Evolutionary conservation across 257 asterid species (phyloP).

Genomic region (Lycium ferocissimum): DNA sequence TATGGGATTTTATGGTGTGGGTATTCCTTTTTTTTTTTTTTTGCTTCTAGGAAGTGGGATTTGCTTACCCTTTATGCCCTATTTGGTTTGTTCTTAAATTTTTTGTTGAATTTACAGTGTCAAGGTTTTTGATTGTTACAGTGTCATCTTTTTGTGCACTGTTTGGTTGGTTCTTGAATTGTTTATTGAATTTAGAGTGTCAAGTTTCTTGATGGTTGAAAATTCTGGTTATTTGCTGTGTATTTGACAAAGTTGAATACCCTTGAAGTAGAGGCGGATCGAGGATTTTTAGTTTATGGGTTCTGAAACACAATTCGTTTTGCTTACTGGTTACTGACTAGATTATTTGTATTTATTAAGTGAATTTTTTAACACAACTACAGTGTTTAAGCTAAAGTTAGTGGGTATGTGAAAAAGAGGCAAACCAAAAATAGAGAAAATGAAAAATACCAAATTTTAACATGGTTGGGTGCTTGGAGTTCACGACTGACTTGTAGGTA

Average conservation of each 20-base stretch:
- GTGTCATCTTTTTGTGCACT: no score
- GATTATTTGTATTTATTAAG: no score
- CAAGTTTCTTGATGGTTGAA: conserved; percentile 13
- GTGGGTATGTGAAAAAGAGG: no score
- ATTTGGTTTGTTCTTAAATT: background rate
- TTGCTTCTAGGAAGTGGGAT: background rate
- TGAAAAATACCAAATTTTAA: no score
- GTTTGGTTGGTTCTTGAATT: background rate
- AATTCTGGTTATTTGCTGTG: no score
- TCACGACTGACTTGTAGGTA: background rate
- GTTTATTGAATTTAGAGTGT: conserved; percentile 18
- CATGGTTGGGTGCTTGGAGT: background rate
- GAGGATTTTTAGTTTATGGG: no score
- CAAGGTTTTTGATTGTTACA: background rate
- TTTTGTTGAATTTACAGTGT: conserved; percentile 4
- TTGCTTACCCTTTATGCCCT: background rate
- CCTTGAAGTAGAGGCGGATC: no score
- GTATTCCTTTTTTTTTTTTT: background rate
- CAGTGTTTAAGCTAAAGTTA: background rate
- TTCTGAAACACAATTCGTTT: no score
- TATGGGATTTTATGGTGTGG: background rate
- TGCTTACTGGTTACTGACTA: no score
- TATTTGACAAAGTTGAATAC: no score
- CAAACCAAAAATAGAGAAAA: no score
- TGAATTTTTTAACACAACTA: no score